These are phyloP conservation scores for Cryphonectria radicalis DNA, from an alignment of 2,329 filamentous ascomycete genomes.

Conservation along the genomic window DNA sequence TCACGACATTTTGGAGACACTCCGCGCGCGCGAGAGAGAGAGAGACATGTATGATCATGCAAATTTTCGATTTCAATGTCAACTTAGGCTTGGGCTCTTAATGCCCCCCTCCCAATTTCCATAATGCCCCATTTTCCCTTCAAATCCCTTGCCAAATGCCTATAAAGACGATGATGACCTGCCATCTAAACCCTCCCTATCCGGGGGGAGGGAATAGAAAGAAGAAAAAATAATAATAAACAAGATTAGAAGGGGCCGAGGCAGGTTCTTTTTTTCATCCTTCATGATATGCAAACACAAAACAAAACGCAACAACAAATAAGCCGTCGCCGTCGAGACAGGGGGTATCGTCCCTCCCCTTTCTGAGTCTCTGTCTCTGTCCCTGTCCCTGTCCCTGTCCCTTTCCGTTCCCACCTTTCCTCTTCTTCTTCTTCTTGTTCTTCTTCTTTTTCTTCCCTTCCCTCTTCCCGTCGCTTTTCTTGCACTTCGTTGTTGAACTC, in stretches of 20 bases:
- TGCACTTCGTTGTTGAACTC: constrained; percentile 16
- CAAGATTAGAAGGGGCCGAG: not conserved
- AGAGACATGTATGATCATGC: not conserved
- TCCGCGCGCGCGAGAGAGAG: too few relatives aligned
- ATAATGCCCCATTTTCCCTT: not conserved
- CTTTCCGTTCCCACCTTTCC: not conserved
- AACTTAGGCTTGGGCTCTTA: not conserved
- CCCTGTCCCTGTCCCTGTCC: constrained; percentile 1
- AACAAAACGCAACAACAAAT: not conserved
- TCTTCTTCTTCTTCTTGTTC: not conserved
- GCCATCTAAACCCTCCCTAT: not conserved
- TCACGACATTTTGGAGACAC: not conserved
- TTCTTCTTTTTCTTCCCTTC: too few relatives aligned
- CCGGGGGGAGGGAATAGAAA: too few relatives aligned
- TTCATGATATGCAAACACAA: not conserved
- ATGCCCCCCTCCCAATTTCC: not conserved
- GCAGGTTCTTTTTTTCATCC: not conserved
- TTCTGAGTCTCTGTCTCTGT: not conserved
- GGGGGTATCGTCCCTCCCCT: constrained; percentile 25
- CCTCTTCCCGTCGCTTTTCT: not conserved
- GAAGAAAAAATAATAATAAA: not conserved
- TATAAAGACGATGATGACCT: not conserved
- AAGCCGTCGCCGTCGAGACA: not conserved
- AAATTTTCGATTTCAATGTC: not conserved
- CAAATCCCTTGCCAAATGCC: not conserved